These are phyloP conservation scores for Gigaspora rosea DNA, from an alignment of 192 early-diverging fungal species.

Conservation along the genomic window DNA sequence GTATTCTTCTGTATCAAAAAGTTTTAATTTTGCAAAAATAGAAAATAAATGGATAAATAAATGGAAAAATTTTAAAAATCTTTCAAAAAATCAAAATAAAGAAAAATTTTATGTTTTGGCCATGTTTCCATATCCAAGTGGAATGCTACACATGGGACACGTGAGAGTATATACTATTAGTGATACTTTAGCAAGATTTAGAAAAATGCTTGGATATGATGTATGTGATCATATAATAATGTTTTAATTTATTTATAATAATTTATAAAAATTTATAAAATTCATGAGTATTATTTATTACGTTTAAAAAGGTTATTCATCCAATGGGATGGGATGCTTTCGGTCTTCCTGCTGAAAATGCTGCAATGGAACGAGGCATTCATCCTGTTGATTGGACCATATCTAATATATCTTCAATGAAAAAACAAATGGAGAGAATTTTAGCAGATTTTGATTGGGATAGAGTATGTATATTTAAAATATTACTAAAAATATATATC, in stretches of 20 bases:
- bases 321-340: conserved; percentile 99
- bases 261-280: background rate
- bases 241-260: background rate
- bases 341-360: conserved; percentile 98
- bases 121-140: conserved; percentile 98
- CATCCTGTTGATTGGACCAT: conserved; percentile 82
- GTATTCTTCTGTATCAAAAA: background rate
- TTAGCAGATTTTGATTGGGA: conserved; percentile 91
- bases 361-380: conserved; percentile 81
- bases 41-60: conserved; percentile 12
- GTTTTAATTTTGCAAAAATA: background rate
- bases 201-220: conserved; percentile 70
- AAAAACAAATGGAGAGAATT: conserved; percentile 72
- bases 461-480: conserved; percentile 45
- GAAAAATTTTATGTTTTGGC: conserved; percentile 80
- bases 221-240: conserved; percentile 40
- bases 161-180: conserved; percentile 94
- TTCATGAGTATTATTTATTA: background rate
- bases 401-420: conserved; percentile 83
- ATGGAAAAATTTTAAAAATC: background rate
- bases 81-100: background rate
- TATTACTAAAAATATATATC: background rate
- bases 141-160: conserved; percentile 93
- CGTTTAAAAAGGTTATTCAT: conserved; percentile 59
- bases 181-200: conserved; percentile 80